These are phyloP conservation scores for Madurella fahalii DNA, from an alignment of 2,329 filamentous ascomycete genomes.

Conservation along the genomic window DNA sequence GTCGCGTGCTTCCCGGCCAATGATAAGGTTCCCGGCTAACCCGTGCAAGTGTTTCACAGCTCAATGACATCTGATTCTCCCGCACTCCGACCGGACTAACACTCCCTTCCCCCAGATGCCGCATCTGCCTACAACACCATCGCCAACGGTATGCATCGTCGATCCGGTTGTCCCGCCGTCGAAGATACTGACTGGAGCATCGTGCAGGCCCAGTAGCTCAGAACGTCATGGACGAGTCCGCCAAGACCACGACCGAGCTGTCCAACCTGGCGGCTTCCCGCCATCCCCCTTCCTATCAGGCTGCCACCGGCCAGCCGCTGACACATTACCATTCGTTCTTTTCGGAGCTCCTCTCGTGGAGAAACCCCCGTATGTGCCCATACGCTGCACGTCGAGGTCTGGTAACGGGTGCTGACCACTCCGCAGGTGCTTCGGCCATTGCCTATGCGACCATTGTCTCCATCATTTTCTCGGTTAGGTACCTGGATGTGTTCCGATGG, in stretches of 20 bases:
- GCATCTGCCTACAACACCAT: constrained; percentile 46
- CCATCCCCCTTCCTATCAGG: constrained; percentile 48
- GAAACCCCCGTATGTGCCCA: constrained; percentile 57
- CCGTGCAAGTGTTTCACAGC: constrained; percentile 33
- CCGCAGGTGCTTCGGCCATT: constrained; percentile 58
- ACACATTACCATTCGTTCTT: constrained; percentile 71
- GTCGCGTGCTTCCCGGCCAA: background rate
- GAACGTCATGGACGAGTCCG: constrained; percentile 53
- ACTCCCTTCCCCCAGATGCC: constrained; percentile 37
- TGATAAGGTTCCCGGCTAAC: constrained; percentile 31
- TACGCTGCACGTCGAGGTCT: constrained; percentile 16
- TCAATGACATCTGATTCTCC: constrained; percentile 7
- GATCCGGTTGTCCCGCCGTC: background rate
- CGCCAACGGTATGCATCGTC: constrained; percentile 41
- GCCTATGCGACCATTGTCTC: constrained; percentile 56
- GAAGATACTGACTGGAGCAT: constrained; percentile 17
- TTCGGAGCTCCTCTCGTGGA: constrained; percentile 64
- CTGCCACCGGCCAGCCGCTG: constrained; percentile 59
- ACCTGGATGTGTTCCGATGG: constrained; percentile 63
- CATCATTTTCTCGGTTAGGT: constrained; percentile 60
- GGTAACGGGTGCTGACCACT: constrained; percentile 25
- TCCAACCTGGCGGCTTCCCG: constrained; percentile 56
- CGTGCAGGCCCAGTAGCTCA: constrained; percentile 53
- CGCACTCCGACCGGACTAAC: constrained; percentile 32
- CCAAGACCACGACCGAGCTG: constrained; percentile 54